These are phyloP conservation scores for Vinca minor DNA, from an alignment of 257 asterid genomes.

Conservation along the genomic window DNA sequence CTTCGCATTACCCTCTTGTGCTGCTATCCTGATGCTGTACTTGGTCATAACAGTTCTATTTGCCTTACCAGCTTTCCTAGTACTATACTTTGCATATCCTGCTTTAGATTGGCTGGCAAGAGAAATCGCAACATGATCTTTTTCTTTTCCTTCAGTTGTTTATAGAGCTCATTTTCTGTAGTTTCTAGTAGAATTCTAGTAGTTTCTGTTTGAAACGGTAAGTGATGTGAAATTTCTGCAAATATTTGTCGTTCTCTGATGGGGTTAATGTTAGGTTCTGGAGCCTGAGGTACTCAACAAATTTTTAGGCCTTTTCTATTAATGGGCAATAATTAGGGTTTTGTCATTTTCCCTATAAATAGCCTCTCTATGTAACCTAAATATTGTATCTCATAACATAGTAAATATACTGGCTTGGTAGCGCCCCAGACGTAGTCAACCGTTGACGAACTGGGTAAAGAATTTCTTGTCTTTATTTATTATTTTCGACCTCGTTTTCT, in stretches of 20 bases:
- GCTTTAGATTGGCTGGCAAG: constrained; percentile 72
- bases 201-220: constrained; percentile 5
- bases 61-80: constrained; percentile 73
- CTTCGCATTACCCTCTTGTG: constrained; percentile 64
- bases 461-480: too few species aligned
- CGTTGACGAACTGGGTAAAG: too few species aligned
- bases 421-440: too few species aligned
- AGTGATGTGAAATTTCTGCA: neutral
- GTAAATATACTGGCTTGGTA: too few species aligned
- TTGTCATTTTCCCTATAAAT: too few species aligned
- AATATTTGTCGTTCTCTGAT: constrained; percentile 9
- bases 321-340: too few species aligned
- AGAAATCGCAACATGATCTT: constrained; percentile 53
- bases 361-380: too few species aligned
- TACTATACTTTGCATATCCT: constrained; percentile 72
- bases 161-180: constrained; percentile 7
- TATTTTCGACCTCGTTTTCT: too few species aligned
- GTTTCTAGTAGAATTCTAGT: neutral
- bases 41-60: constrained; percentile 61
- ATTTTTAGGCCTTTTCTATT: too few species aligned
- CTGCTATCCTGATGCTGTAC: constrained; percentile 51
- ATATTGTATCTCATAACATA: too few species aligned
- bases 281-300: too few species aligned
- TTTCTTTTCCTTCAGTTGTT: constrained; percentile 10
- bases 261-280: too few species aligned